Percentiles rank a stretch among this genome's conserved stretches.
Evolutionary conservation across 768 basidiomycete species (phyloP).

Genomic region (Kwoniella sp.): DNA sequence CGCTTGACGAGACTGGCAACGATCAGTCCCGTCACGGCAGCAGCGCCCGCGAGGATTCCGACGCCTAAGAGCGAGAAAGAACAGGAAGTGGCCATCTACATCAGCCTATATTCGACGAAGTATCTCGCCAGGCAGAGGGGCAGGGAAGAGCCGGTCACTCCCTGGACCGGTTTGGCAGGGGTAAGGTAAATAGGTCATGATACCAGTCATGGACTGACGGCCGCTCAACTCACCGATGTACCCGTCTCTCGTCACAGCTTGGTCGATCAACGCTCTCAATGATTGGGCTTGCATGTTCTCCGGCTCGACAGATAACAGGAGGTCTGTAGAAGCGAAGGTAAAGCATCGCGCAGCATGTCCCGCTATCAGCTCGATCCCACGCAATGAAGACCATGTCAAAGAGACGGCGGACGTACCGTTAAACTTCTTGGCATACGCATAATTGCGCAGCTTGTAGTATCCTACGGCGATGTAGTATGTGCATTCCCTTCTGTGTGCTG

Average conservation of each 20-base stretch:
- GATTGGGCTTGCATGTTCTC: slow-evolving; percentile 90
- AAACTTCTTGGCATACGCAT: slow-evolving; percentile 85
- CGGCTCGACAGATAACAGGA: slow-evolving; percentile 89
- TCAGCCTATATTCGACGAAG: not conserved
- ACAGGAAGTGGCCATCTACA: not conserved
- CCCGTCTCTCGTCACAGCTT: slow-evolving; percentile 84
- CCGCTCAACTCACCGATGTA: slow-evolving; percentile 65
- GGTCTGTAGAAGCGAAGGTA: slow-evolving; percentile 64
- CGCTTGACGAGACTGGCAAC: slow-evolving; percentile 50
- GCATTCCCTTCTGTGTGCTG: slow-evolving; percentile 85
- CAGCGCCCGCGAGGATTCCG: slow-evolving; percentile 88
- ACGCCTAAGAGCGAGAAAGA: slow-evolving; percentile 63
- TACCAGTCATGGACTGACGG: too few relatives aligned
- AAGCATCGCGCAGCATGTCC: too few relatives aligned
- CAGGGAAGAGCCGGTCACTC: too few relatives aligned
- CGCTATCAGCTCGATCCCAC: not conserved
- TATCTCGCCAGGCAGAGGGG: not conserved
- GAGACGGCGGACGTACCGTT: slow-evolving; percentile 68
- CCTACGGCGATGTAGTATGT: slow-evolving; percentile 95
- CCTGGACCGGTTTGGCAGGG: too few relatives aligned
- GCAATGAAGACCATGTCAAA: not conserved
- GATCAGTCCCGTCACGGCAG: slow-evolving; percentile 68
- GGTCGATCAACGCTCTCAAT: slow-evolving; percentile 79
- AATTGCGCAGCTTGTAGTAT: slow-evolving; percentile 95
- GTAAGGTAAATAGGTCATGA: not conserved